These are phyloP conservation scores for Backusella luteola DNA, from an alignment of 192 early-diverging fungal species.

Conservation along the genomic window DNA sequence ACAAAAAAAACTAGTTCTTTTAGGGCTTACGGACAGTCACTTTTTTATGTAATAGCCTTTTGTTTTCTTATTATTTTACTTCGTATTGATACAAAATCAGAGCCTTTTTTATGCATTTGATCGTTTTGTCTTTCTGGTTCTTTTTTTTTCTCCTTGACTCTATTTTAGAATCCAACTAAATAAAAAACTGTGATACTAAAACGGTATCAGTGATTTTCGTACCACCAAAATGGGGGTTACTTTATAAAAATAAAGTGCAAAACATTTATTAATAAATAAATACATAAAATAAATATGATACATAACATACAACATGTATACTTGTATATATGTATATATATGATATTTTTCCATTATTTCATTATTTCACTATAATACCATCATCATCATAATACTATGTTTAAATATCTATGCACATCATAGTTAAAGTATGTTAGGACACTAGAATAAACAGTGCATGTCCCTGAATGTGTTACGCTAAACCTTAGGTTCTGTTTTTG, in stretches of 20 bases:
- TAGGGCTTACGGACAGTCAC: background rate
- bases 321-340: too few relatives aligned
- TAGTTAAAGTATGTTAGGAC: background rate
- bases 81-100: background rate
- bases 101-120: background rate
- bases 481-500: slow-evolving; percentile 5
- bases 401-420: background rate
- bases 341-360: background rate
- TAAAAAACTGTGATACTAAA: background rate
- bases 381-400: background rate
- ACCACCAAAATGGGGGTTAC: background rate
- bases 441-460: background rate
- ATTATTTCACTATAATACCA: background rate
- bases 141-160: slow-evolving; percentile 8
- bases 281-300: background rate
- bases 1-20: background rate
- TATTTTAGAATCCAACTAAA: slow-evolving; percentile 9
- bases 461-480: slow-evolving; percentile 10
- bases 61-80: background rate
- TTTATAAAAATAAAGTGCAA: background rate
- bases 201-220: slow-evolving; percentile 2
- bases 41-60: background rate
- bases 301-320: background rate
- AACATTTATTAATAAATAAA: background rate
- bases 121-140: background rate